Evolutionary conservation across 2,329 filamentous ascomycete genomes (phyloP), one percentile per base, ranked within the genome.

Genomic region (Penicillium freii): DNA sequence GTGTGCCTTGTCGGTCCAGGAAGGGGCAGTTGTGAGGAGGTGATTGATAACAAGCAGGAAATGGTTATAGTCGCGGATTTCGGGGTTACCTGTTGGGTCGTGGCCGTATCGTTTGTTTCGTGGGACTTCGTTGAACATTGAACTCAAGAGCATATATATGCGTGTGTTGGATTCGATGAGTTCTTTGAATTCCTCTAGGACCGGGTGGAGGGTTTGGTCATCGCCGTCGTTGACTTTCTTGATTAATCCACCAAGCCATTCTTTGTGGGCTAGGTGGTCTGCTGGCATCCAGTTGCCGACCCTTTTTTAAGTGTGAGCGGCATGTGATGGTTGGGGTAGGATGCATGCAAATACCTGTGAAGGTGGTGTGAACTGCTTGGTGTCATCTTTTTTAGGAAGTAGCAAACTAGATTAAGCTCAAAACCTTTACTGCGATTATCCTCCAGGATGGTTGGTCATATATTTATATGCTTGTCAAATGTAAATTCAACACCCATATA

Each of bases 81-180:
- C 85, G 34, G 77, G 80, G 52, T 80, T 77, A 1, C 86, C 87
- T 1, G 82, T 84, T 0, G 87, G 86, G 59, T 89, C 87, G 7
- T 76, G 77, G 57, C 72, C 69, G 72, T 90, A 90, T 0, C 83
- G 82, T 19, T 79, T 75, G 70, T 84, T 85, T 33, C 70, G 68
- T 0, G 87, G 87, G 21, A 90, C 78, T 73, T 90, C 84, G 31
- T 83, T 77, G 73, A 88, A 90, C 88, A 90, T 90, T 61, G 81
- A 77, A 25, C 77, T 76, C 67, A 89, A 84, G 69, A 86, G 84
- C 80, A 90, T 86, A 75, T 84, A 87, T 27, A 90, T 75, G 23
- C 85, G 81, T 1, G 86, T 76, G 61, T 85, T 85, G 29, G 71
- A 71, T 69, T 90, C 87, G 60, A 91, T 90, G 25, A 90, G 74